Base-by-base conservation (phyloP, 192 early-diverging fungal species). In the Mortierella claussenii region DNA sequence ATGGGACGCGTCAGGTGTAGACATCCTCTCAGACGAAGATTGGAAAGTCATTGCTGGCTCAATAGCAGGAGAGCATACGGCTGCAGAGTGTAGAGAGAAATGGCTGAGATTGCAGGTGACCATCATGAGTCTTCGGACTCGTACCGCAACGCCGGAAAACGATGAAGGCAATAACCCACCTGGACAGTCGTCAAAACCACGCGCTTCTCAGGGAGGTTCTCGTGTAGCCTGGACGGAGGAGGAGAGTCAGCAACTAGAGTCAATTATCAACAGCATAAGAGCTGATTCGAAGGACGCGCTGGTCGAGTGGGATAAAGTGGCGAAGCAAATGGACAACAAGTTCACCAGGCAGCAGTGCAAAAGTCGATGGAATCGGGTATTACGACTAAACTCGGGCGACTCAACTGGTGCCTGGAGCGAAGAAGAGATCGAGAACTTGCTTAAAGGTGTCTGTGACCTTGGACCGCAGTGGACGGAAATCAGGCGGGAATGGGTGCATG, bases 341-440 rank as follows among this genome's bases (percentile, higher is more conserved):
- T 70, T 70, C 23, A 61, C 58, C 24, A 60, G 45, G 24, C 27
- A 2, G 7, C 68, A 70, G 37, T 70, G 68, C 42, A 70, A 70
- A 31, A 40, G 32, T 11, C 42, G 59, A 8, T 70, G 68, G 68
- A 40, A 20, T 24, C 68, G 68, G 1, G 20, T 70, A 26, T 4
- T 24, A 32, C 26, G 31, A 36, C 40, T 47, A 18, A 12, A 30
- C 0, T 2, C 3, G 8, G 15, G 5, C 20, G 18, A 1, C 10
- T 61, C 10, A 20, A 42, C 59, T 1, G 68, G 68, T 20, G 44
- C 27, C 13, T 70, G 68, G 68, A 15, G 44, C 27, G 21, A 36
- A 5, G 49, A 62, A 1, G 68, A 70, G 31, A 30, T 70, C 17
- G 43, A 61, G 31, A 12, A 45, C 21, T 31, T 70, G 51, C 32